Evolutionary conservation across 305 asterid species (phyloP).

Genomic region (Solanum aculeatissimum): DNA sequence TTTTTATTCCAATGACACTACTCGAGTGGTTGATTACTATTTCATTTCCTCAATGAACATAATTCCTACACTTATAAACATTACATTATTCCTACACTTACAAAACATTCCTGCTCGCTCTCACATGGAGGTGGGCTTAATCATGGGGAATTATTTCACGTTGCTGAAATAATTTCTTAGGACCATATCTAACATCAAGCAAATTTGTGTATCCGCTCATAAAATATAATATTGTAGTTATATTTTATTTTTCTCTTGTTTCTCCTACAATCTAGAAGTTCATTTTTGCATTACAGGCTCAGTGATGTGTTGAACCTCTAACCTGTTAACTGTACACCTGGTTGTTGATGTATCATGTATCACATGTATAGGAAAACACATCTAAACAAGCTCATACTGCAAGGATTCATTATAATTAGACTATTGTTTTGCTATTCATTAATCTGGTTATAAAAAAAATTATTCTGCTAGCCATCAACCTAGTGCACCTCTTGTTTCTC

Average conservation of each 20-base stretch:
- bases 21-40: background rate
- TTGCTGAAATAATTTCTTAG: background rate
- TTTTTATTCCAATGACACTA: background rate
- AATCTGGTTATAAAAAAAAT: no score
- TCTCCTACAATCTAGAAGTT: background rate
- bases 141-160: background rate
- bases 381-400: background rate
- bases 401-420: background rate
- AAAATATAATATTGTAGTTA: background rate
- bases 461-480: background rate
- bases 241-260: background rate
- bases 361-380: background rate
- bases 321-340: background rate
- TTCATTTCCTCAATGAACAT: background rate
- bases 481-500: background rate
- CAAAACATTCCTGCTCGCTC: background rate
- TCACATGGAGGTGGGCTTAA: background rate
- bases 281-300: background rate
- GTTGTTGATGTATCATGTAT: background rate
- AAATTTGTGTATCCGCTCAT: background rate
- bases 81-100: background rate
- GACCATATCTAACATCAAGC: background rate
- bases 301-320: background rate
- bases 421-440: no score
- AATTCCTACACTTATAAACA: background rate